Evolutionary conservation across 2,329 filamentous ascomycete species (phyloP).

Genomic region (Exophiala calicioides): DNA sequence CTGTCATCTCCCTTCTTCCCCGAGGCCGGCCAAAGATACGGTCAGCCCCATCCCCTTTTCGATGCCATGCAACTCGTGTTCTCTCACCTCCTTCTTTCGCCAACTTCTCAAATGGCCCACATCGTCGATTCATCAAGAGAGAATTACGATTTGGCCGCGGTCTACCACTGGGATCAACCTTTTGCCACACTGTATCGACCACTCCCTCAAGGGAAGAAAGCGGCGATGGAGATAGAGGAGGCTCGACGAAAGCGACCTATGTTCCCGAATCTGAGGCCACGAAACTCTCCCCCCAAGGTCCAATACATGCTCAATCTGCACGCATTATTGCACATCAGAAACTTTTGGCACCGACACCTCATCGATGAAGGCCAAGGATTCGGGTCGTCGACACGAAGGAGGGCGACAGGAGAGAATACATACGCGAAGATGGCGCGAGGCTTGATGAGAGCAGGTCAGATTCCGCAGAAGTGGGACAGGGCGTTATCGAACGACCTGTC

Average conservation of each 20-base stretch:
- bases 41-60: conserved; percentile 23
- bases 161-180: conserved; percentile 33
- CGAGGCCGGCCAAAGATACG: conserved; percentile 11
- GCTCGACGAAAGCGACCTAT: conserved; percentile 1
- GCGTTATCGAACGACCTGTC: conserved; percentile 14
- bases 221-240: conserved; percentile 22
- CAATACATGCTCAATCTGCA: conserved; percentile 33
- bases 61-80: conserved; percentile 35
- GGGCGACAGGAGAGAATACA: conserved; percentile 26
- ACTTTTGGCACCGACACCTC: conserved; percentile 46
- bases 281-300: conserved; percentile 11
- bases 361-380: conserved; percentile 26
- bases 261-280: conserved; percentile 14
- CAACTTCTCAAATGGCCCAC: conserved; percentile 20
- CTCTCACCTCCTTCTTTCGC: conserved; percentile 36
- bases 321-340: conserved; percentile 42
- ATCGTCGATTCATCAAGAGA: conserved; percentile 19
- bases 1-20: conserved; percentile 25
- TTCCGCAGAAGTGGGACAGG: conserved; percentile 24
- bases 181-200: conserved; percentile 32
- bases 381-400: conserved; percentile 2
- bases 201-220: not conserved
- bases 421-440: conserved; percentile 28
- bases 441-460: conserved; percentile 19
- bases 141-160: conserved; percentile 28